Evolutionary conservation across 805 yeast species (phyloP).

Genomic region (Ascoidea tarda): DNA sequence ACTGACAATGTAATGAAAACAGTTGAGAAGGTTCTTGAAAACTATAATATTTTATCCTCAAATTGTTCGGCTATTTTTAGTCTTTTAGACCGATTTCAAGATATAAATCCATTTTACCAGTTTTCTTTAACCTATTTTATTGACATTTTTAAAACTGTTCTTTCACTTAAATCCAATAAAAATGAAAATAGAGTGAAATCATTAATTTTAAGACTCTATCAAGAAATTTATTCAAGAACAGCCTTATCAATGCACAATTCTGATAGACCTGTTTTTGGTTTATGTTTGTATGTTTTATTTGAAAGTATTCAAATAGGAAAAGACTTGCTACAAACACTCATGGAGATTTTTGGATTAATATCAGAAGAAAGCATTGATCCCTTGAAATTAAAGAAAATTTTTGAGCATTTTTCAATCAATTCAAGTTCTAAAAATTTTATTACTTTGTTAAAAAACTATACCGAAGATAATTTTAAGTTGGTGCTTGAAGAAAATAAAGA

Average conservation of each 20-base stretch:
- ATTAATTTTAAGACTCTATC: conserved; percentile 26
- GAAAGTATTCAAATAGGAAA: conserved; percentile 3
- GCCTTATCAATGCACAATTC: conserved; percentile 30
- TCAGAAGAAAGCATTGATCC: not conserved
- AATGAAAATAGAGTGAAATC: conserved; percentile 12
- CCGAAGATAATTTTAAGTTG: not conserved
- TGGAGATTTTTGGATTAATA: not conserved
- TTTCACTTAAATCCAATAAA: conserved; percentile 9
- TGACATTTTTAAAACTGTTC: conserved; percentile 20
- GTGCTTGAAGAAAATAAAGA: not conserved
- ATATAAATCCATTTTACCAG: conserved; percentile 39
- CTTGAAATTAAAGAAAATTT: not conserved
- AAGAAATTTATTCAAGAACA: conserved; percentile 28
- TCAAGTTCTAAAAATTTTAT: not conserved
- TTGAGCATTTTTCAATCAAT: not conserved
- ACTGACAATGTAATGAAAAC: conserved; percentile 39
- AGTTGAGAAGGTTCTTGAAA: conserved; percentile 32
- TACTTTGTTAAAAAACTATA: not conserved
- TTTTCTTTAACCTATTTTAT: conserved; percentile 36
- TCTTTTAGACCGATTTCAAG: conserved; percentile 27
- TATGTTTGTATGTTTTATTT: conserved; percentile 20
- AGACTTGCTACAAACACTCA: not conserved
- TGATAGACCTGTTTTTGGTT: conserved; percentile 32
- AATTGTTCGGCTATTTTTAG: conserved; percentile 37
- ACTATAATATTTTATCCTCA: conserved; percentile 40